Evolutionary conservation across 495 filamentous ascomycete species (phyloP), one percentile per base, ranked within the genome.

Genomic region (Hyphodiscus hymeniophilus): DNA sequence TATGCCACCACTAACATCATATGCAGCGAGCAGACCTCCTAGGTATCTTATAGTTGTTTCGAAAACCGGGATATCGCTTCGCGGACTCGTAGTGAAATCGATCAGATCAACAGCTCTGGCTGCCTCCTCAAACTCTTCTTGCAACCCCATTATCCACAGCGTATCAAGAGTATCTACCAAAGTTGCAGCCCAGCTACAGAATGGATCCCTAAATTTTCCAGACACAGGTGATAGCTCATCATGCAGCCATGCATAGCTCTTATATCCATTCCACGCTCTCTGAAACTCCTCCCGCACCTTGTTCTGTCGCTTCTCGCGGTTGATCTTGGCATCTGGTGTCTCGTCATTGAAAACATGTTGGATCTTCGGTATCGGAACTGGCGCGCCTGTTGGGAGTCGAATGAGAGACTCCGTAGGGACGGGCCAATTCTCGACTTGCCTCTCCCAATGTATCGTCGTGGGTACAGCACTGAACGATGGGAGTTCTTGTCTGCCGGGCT

Each of bases 141-240:
- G 80, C 63, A 97, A 58, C 7, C 80, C 89, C 89, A 96, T 95
- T 48, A 98, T 92, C 89, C 89, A 97, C 13, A 98, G 67, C 0
- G 90, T 94, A 63, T 98, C 92, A 31, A 98, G 68, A n/a, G 83
- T 65, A 67, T 98, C 92, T 3, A 98, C 89, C 49, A 98, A 60
- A 2, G 92, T 96, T 3, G 92, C 92, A 17, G 85, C 92, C 92
- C 92, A 98, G 18, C 87, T 87, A 61, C 83, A 89, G 58, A 98
- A 98, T 0, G 90, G 86, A 57, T 97, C 73, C 0, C 73, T 68
- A 26, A 67, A 74, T 26, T 63, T 65, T 10, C 77, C 78, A 35
- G 73, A 75, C 3, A 89, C 65, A 1, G 91, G 92, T 21, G 67
- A 72, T 23, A 96, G 62, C 63, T 97, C 92, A 58, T 97, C 92